phyloP scores from a whole-genome alignment of 2,329 filamentous ascomycete genomes.

The Lecanicillium sp. region DNA sequence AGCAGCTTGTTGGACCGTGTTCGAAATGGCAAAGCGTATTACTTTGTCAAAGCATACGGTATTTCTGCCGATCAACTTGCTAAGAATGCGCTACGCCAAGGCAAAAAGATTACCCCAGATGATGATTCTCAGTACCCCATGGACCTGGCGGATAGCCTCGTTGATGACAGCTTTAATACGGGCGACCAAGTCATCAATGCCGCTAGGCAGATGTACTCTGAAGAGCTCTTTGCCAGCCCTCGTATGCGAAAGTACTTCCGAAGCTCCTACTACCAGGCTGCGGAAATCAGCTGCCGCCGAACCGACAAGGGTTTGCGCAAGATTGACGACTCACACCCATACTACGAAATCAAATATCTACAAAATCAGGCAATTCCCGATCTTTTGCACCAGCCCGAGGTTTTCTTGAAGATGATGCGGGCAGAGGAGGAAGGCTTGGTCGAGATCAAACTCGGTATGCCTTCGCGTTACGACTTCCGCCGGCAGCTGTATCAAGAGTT shows the following conservation, averaged over 20 bases:
- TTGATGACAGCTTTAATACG: slow-evolving; percentile 66
- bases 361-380: slow-evolving; percentile 79
- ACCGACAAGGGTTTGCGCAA: slow-evolving; percentile 91
- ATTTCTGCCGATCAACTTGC: slow-evolving; percentile 85
- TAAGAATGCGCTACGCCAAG: slow-evolving; percentile 72
- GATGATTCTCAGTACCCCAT: slow-evolving; percentile 74
- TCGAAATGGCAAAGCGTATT: slow-evolving; percentile 69
- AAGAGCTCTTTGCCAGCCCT: slow-evolving; percentile 82
- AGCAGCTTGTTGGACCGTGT: slow-evolving; percentile 77
- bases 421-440: slow-evolving; percentile 91
- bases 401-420: slow-evolving; percentile 95
- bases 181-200: slow-evolving; percentile 67
- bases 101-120: slow-evolving; percentile 73
- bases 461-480: slow-evolving; percentile 68
- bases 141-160: slow-evolving; percentile 74
- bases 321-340: slow-evolving; percentile 91
- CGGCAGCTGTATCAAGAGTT: slow-evolving; percentile 74
- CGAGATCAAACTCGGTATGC: slow-evolving; percentile 72
- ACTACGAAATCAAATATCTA: slow-evolving; percentile 97
- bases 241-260: slow-evolving; percentile 84
- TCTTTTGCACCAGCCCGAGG: slow-evolving; percentile 73
- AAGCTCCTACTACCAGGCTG: slow-evolving; percentile 72
- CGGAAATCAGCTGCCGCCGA: slow-evolving; percentile 76
- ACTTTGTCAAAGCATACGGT: slow-evolving; percentile 80
- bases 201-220: slow-evolving; percentile 80